Evolutionary conservation across 208 protist species (phyloP).

Genomic region (Acanthamoeba lugdunensis): DNA sequence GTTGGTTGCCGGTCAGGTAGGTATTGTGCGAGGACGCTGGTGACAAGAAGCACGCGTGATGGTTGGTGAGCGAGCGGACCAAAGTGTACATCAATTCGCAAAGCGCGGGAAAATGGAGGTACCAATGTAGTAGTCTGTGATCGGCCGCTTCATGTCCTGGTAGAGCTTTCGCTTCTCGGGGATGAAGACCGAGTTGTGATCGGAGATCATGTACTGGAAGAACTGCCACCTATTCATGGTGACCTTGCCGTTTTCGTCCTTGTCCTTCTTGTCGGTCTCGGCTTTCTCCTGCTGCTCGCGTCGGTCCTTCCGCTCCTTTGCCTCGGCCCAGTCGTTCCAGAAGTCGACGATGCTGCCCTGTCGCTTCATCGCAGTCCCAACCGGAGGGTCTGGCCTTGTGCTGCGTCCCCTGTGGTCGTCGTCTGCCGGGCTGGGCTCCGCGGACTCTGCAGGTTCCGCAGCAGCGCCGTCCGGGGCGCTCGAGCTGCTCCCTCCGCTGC

Average conservation of each 20-base stretch:
- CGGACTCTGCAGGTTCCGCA: neutral
- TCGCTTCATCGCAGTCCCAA: neutral
- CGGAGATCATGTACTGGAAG: slow-evolving; percentile 73
- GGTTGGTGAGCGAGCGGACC: slow-evolving; percentile 85
- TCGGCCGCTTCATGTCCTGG: slow-evolving; percentile 73
- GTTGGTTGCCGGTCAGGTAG: slow-evolving; percentile 94
- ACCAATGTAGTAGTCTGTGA: slow-evolving; percentile 72
- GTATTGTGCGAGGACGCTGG: slow-evolving; percentile 94
- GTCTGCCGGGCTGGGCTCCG: neutral
- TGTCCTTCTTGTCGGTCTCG: neutral
- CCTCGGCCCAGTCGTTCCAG: slow-evolving; percentile 32
- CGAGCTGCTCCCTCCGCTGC: neutral
- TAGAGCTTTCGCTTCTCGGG: slow-evolving; percentile 76
- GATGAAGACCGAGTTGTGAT: slow-evolving; percentile 70
- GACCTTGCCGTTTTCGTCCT: neutral
- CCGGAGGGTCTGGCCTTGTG: neutral
- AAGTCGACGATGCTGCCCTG: slow-evolving; percentile 50
- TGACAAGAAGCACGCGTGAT: slow-evolving; percentile 90
- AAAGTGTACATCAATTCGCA: neutral
- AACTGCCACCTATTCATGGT: slow-evolving; percentile 44
- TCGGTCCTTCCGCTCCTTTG: slow-evolving; percentile 3
- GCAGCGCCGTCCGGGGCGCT: neutral
- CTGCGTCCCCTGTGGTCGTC: neutral
- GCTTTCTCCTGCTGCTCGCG: neutral
- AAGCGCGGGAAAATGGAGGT: slow-evolving; percentile 92